Conservation (phyloP, 768 basidiomycete genomes). For the Antrodiella citrinella region DNA sequence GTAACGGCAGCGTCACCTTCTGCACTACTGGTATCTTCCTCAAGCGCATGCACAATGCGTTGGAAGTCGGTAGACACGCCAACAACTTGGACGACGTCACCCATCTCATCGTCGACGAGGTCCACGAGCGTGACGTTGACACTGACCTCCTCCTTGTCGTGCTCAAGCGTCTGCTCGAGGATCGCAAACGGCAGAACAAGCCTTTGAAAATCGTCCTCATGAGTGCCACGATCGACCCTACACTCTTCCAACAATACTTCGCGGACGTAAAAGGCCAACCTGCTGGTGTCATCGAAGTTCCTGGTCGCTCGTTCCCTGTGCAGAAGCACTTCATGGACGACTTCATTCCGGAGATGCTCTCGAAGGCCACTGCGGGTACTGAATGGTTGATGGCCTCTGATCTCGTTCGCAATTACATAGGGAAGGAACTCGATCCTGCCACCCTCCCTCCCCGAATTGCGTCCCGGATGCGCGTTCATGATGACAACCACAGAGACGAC, state of each 20-base stretch:
- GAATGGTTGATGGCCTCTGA: slow-evolving; percentile 68
- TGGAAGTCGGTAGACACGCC: slow-evolving; percentile 35
- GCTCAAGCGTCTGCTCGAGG: slow-evolving; percentile 72
- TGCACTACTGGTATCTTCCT: slow-evolving; percentile 91
- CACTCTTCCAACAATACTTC: slow-evolving; percentile 87
- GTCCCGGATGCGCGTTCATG: neutral
- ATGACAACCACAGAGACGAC: slow-evolving; percentile 25
- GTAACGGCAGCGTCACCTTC: slow-evolving; percentile 82
- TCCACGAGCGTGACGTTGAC: slow-evolving; percentile 92
- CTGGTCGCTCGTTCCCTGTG: slow-evolving; percentile 91
- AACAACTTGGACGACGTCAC: slow-evolving; percentile 64
- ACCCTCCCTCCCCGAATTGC: slow-evolving; percentile 9
- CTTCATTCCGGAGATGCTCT: slow-evolving; percentile 45
- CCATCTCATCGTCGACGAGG: slow-evolving; percentile 92
- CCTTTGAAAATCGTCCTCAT: slow-evolving; percentile 86
- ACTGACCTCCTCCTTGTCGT: slow-evolving; percentile 87
- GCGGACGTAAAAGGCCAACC: slow-evolving; percentile 46
- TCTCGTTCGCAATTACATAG: slow-evolving; percentile 61
- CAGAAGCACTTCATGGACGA: slow-evolving; percentile 75
- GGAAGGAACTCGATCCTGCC: slow-evolving; percentile 49
- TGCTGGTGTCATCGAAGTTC: slow-evolving; percentile 70
- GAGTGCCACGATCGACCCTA: slow-evolving; percentile 93
- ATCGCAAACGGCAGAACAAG: slow-evolving; percentile 59
- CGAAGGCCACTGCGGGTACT: slow-evolving; percentile 24
- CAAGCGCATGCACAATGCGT: slow-evolving; percentile 71